Conservation (phyloP, 2,329 filamentous ascomycete species). For the Xylaria sp. region DNA sequence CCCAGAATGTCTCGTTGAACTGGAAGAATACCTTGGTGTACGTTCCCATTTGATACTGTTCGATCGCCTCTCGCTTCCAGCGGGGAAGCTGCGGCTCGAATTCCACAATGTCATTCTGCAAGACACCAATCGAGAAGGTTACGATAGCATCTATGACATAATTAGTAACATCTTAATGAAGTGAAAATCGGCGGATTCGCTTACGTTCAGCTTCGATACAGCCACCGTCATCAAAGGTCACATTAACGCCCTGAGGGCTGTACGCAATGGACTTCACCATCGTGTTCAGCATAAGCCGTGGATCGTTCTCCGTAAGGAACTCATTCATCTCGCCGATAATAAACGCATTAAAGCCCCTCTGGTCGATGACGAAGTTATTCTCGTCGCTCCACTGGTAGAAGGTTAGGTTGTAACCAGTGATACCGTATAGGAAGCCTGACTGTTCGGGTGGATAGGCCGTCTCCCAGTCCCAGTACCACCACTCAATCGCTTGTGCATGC, state of each 20-base stretch:
- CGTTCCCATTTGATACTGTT: conserved; percentile 73
- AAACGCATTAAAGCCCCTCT: conserved; percentile 68
- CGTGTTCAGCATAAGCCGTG: conserved; percentile 67
- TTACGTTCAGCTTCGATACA: conserved; percentile 48
- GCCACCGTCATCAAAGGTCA: conserved; percentile 62
- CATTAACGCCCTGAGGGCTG: conserved; percentile 60
- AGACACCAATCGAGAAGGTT: conserved; percentile 74
- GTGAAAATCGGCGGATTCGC: conserved; percentile 2
- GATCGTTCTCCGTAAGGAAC: conserved; percentile 66
- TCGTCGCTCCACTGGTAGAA: conserved; percentile 70
- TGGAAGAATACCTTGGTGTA: conserved; percentile 80
- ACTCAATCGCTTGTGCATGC: conserved; percentile 69
- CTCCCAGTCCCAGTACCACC: conserved; percentile 65
- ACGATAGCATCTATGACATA: conserved; percentile 61
- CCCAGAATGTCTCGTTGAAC: conserved; percentile 75
- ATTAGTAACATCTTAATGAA: conserved; percentile 30
- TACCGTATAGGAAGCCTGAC: conserved; percentile 64
- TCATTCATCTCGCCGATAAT: conserved; percentile 66
- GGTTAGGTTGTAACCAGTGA: conserved; percentile 67
- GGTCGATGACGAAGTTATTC: conserved; percentile 70
- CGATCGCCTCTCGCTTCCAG: conserved; percentile 73
- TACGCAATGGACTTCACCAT: conserved; percentile 66
- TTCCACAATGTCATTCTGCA: conserved; percentile 68
- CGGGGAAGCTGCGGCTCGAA: conserved; percentile 68
- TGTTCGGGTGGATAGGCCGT: conserved; percentile 66